Percentiles rank a stretch among this genome's conserved stretches.
Evolutionary conservation across 495 filamentous ascomycete genomes (phyloP).

Genomic region (Penicillium samsonianum): DNA sequence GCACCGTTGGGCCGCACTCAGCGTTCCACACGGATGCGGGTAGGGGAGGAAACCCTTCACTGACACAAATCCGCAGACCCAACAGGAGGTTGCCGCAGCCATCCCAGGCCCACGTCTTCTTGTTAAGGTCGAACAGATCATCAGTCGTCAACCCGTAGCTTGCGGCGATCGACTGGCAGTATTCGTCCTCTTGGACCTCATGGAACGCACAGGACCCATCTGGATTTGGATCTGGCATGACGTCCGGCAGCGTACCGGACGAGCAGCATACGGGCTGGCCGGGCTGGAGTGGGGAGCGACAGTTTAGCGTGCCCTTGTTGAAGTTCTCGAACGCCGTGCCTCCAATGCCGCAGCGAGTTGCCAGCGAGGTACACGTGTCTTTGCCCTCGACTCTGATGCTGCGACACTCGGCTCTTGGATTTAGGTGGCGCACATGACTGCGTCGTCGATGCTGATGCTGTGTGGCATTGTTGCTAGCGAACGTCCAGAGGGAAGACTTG

Average conservation of each 20-base stretch:
- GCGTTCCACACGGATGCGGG: too few species aligned
- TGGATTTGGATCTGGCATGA: background rate
- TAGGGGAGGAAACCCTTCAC: too few species aligned
- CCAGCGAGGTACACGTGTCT: background rate
- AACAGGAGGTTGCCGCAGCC: too few species aligned
- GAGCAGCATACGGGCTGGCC: background rate
- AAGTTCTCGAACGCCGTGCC: background rate
- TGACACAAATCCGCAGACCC: too few species aligned
- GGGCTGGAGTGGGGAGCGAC: background rate
- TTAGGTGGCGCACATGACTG: too few species aligned
- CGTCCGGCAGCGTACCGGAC: background rate
- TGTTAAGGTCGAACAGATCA: too few species aligned
- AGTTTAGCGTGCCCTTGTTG: background rate
- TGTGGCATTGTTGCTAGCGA: too few species aligned
- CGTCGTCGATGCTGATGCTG: too few species aligned
- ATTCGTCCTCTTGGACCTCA: background rate
- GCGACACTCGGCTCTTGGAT: conserved; percentile 5
- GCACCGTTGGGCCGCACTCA: too few species aligned
- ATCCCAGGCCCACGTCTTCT: too few species aligned
- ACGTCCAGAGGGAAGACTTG: too few species aligned
- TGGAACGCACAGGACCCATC: background rate
- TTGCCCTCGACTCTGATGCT: background rate
- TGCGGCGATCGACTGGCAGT: background rate
- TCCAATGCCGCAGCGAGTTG: background rate
- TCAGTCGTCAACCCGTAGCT: too few species aligned